Conservation (phyloP, 805 yeast genomes). For the Saccharomycopsis sp. region DNA sequence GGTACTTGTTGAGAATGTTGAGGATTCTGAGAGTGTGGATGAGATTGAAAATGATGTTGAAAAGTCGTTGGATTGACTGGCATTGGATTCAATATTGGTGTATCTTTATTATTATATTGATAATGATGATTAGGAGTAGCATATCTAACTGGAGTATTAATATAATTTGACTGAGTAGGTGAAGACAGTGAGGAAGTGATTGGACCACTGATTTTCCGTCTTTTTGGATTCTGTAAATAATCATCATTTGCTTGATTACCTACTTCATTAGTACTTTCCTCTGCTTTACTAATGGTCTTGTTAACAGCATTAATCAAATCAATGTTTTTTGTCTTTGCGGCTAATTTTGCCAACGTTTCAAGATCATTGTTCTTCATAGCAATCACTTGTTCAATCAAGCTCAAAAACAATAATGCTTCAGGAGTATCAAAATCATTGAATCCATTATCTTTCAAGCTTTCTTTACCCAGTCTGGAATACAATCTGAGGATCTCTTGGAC, state of each 20-base stretch:
- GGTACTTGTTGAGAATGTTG: background rate
- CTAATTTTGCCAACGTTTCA: background rate
- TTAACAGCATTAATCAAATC: background rate
- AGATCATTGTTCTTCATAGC: slow-evolving; percentile 8
- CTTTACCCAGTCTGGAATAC: slow-evolving; percentile 16
- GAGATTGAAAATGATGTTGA: background rate
- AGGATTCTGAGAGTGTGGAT: background rate
- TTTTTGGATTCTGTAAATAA: too few relatives aligned
- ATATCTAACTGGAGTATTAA: too few relatives aligned
- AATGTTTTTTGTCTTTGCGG: background rate
- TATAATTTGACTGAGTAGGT: too few relatives aligned
- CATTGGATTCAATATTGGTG: too few relatives aligned
- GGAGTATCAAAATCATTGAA: slow-evolving; percentile 12
- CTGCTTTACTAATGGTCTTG: too few relatives aligned
- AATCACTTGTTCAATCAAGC: slow-evolving; percentile 10
- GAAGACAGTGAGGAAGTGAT: too few relatives aligned
- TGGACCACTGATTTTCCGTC: too few relatives aligned
- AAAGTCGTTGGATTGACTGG: too few relatives aligned
- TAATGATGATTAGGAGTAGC: too few relatives aligned
- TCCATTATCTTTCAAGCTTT: slow-evolving; percentile 16
- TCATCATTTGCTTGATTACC: too few relatives aligned
- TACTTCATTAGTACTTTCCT: too few relatives aligned
- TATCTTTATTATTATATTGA: too few relatives aligned
- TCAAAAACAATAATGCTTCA: slow-evolving; percentile 12
- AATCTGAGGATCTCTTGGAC: slow-evolving; percentile 18